Evolutionary conservation across 2,329 filamentous ascomycete species (phyloP).

Genomic region (Magnaporthales sp.): DNA sequence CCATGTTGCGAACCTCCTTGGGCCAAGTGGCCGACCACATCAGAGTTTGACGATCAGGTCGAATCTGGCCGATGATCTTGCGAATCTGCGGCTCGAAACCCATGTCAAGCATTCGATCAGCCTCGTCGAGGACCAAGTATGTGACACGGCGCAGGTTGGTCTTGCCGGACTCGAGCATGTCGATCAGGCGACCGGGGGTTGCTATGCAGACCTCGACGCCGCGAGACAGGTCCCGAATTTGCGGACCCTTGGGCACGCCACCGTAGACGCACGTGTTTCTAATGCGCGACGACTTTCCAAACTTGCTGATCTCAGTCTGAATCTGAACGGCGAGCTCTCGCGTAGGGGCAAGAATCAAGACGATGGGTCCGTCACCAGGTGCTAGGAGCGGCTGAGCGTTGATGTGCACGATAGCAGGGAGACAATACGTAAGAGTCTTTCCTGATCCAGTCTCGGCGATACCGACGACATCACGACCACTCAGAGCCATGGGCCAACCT

Average conservation of each 20-base stretch:
- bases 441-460: conserved; percentile 98
- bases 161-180: conserved; percentile 96
- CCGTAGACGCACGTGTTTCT: conserved; percentile 98
- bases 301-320: conserved; percentile 97
- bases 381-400: conserved; percentile 96
- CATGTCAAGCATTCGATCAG: conserved; percentile 99
- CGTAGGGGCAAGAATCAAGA: conserved; percentile 89
- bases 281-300: conserved; percentile 94
- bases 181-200: conserved; percentile 93
- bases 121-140: conserved; percentile 96
- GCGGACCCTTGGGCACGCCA: conserved; percentile 94
- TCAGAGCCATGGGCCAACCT: conserved; percentile 98
- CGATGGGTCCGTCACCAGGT: conserved; percentile 91
- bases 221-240: conserved; percentile 88
- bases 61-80: conserved; percentile 97
- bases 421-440: conserved; percentile 97
- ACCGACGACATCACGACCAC: conserved; percentile 95
- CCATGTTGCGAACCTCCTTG: conserved; percentile 92
- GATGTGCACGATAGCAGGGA: conserved; percentile 98
- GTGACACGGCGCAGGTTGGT: conserved; percentile 97
- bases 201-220: conserved; percentile 99
- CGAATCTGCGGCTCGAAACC: conserved; percentile 99
- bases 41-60: conserved; percentile 95
- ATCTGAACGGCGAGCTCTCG: conserved; percentile 98
- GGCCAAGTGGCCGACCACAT: conserved; percentile 99